Base-by-base conservation (phyloP, 2,329 filamentous ascomycete species). In the Trichoderma simmonsii region DNA sequence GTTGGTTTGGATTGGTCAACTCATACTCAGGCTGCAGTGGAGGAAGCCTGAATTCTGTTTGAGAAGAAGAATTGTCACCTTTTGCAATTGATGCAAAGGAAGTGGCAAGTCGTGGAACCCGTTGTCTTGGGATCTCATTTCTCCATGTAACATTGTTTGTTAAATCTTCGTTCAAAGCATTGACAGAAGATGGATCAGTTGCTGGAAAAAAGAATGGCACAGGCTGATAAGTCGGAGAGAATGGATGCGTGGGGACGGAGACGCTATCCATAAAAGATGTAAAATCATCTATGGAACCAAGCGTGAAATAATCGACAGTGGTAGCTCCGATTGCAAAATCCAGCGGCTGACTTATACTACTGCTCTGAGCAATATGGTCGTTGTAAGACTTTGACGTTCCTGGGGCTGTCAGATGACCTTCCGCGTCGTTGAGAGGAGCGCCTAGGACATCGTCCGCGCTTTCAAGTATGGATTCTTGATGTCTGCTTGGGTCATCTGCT, bases 221-320 rank as follows among this genome's bases (percentile, higher is more conserved):
- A 0, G 60, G 60, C 12, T 43, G 60, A 12, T 63, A 63, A n/a
- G 34, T 63, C 8, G 60, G 60, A 43, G 60, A 63, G 14, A 63
- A 63, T 43, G 60, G 60, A 43, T 63, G 60, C 4, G 60, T 63
- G 18, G 60, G 60, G 14, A 63, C 34, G 8, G 60, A 43, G 34
- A 63, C 60, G 21, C 34, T 63, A n/a, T 63, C 60, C 60, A 63
- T 63, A n/a, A 63, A 63, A 18, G 60, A 63, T 4, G 60, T 63
- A 28, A 63, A 63, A 28, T 63, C 60, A 18, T 63, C 34, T 9
- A 63, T 14, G 3, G 34, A n/a, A 12, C 34, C 8, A 18, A 43
- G 11, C 6, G 60, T 18, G 18, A 63, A 26, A n/a, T 11, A 39
- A 3, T 63, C 34, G 15, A 11, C 9, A 43, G 24, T 18, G 15